Base-by-base conservation (phyloP, 352 stramenopile genomes). In the Albugo laibachii region DNA sequence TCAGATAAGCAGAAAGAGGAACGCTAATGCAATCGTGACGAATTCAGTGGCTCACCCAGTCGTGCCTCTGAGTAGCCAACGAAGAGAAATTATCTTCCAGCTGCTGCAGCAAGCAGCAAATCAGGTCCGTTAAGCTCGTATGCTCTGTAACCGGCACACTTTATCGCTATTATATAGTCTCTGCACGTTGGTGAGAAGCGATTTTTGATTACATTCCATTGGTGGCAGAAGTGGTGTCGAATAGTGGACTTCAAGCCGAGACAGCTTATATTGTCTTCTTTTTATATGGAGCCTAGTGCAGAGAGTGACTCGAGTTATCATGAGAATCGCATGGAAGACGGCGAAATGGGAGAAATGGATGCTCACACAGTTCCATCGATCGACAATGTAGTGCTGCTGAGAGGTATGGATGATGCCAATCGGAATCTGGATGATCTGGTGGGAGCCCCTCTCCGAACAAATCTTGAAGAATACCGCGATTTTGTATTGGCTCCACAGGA, bases 191-290 rank as follows among this genome's bases (percentile, higher is more conserved):
- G 67, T 16, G 76, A 88, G 48, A 83, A 78, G 52, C 76, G 71
- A 47, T 88, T 74, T 49, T 65, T 88, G 47, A 52, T 88, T 35
- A 65, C 67, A 24, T 69, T 66, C 57, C 84, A 84, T 56, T 88
- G 76, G 76, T 88, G 76, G 76, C 59, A 88, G 52, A 65, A 69
- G 43, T 88, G 76, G 76, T 68, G 65, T 36, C 61, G 79, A 38
- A 84, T 71, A 39, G 73, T 85, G 11, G 58, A 56, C 37, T 85
- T 69, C 34, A 58, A 79, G n/a, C 60, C 61, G 13, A 53, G 59
- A 37, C 39, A 69, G 3, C 24, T 31, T 8, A 31, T 31, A 31
- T 31, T 31, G 3, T 31, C 24, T 10, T 31, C 24, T 31, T 31
- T 3, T 8, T 31, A 3, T 10, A 48, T 42, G 19, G 16, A 48